Base-by-base conservation (phyloP, 1,284 basidiomycete genomes). In the Tylopilus sp. region DNA sequence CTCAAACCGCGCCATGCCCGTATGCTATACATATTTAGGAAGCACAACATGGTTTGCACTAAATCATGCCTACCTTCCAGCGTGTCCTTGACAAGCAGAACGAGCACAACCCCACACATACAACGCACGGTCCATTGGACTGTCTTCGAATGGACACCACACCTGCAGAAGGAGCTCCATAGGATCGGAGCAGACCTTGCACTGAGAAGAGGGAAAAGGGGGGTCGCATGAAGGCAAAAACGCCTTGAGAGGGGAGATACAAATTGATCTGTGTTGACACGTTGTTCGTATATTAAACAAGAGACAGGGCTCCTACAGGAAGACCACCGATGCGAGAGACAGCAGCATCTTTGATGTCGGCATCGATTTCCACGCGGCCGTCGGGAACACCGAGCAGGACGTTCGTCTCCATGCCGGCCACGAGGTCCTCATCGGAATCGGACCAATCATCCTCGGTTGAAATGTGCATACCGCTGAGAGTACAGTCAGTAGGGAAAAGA, bases 101-200 rank as follows among this genome's bases (percentile, higher is more conserved):
- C 75, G 73, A 4, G 84, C 72, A 59, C 89, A 92, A 12, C 79
- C 89, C 84, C 89, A 92, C 16, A 91, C 74, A 60, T 91, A 91
- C 44, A 92, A 67, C 2, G 82, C 84, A 44, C 90, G 76, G 61
- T 92, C 89, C 75, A 85, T 83, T 8, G 84, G 78, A 56, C 88
- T 92, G 33, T 82, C 74, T 61, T 91, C 86, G 56, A 92, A 81
- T 0, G 90, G 90, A 65, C 87, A 92, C 86, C 89, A 92, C 58
- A 92, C 76, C 57, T 92, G 89, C 12, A 88, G 74, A 29, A 92
- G 75, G 21, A 92, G 74, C 55, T 89, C 81, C 85, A 87, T 91
- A 0, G 84, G 79, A 16, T 73, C 68, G 6, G 74, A 72, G 69
- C 89, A 92, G 47, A 75, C 69, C 61, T 78, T 81, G 78, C 89